Conservation (phyloP, 2,329 filamentous ascomycete genomes). For the Malbranchea zuffiana region DNA sequence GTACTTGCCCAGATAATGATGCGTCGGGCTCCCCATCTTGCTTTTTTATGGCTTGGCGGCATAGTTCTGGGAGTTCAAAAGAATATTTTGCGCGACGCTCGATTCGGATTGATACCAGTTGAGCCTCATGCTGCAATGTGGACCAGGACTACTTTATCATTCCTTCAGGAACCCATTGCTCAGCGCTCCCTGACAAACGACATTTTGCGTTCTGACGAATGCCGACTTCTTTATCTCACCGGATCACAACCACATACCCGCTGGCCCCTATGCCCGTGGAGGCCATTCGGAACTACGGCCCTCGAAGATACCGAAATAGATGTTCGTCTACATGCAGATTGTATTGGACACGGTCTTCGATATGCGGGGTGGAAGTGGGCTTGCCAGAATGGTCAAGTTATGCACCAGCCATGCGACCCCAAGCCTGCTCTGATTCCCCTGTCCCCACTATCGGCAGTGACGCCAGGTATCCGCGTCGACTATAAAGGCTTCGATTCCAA, state of each 20-base stretch:
- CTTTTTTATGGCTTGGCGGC: slow-evolving; percentile 22
- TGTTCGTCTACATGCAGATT: slow-evolving; percentile 21
- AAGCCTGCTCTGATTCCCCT: slow-evolving; percentile 1
- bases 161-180: slow-evolving; percentile 20
- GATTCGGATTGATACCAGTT: slow-evolving; percentile 19
- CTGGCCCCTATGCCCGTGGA: slow-evolving; percentile 19
- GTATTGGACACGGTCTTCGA: slow-evolving; percentile 18
- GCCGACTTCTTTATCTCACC: slow-evolving; percentile 22
- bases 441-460: neutral
- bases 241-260: slow-evolving; percentile 16
- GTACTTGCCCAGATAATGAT: slow-evolving; percentile 21
- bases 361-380: slow-evolving; percentile 9
- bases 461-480: slow-evolving; percentile 3
- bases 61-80: slow-evolving; percentile 17
- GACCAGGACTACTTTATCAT: slow-evolving; percentile 21
- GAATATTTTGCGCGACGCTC: slow-evolving; percentile 15
- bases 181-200: slow-evolving; percentile 9
- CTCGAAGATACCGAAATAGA: slow-evolving; percentile 22
- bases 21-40: slow-evolving; percentile 17
- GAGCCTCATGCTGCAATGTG: slow-evolving; percentile 22
- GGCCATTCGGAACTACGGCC: slow-evolving; percentile 22
- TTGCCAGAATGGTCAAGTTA: slow-evolving; percentile 3
- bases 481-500: slow-evolving; percentile 9
- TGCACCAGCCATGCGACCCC: slow-evolving; percentile 4
- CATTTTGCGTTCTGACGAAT: slow-evolving; percentile 22